These are phyloP conservation scores for Penicillium concentricum DNA, from an alignment of 2,329 filamentous ascomycete species.

Conservation along the genomic window DNA sequence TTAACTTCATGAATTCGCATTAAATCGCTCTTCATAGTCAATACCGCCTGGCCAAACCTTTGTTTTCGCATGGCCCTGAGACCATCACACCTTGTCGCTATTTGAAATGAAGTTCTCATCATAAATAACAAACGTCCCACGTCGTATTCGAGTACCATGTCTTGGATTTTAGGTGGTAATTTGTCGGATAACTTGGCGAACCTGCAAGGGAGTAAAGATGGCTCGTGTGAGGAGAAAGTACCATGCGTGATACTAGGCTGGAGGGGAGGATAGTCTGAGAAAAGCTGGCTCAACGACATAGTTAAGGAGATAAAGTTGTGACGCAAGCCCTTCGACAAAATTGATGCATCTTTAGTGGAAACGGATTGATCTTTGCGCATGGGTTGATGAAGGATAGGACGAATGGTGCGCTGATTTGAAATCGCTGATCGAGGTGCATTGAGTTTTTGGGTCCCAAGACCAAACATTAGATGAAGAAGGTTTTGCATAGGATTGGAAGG, in stretches of 20 bases:
- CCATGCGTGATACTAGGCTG: background rate
- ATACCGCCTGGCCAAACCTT: background rate
- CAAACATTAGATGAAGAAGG: background rate
- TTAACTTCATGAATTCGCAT: too few species aligned
- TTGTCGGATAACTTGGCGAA: background rate
- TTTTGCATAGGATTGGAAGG: background rate
- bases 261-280: background rate
- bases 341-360: background rate
- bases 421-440: too few species aligned
- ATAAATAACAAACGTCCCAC: background rate
- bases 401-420: too few species aligned
- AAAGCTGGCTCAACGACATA: too few species aligned
- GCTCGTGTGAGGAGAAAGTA: background rate
- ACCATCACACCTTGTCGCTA: background rate
- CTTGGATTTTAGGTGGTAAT: background rate
- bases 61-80: background rate
- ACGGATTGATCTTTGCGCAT: too few species aligned
- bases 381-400: too few species aligned
- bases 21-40: background rate
- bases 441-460: too few species aligned
- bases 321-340: background rate
- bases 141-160: background rate
- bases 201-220: background rate
- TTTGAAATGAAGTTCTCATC: too few species aligned
- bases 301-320: background rate